A percentile compares a stretch with the other conserved stretches of the same genome.
Conservation (phyloP, 2,329 filamentous ascomycete genomes). For the Pyricularia grisea region DNA sequence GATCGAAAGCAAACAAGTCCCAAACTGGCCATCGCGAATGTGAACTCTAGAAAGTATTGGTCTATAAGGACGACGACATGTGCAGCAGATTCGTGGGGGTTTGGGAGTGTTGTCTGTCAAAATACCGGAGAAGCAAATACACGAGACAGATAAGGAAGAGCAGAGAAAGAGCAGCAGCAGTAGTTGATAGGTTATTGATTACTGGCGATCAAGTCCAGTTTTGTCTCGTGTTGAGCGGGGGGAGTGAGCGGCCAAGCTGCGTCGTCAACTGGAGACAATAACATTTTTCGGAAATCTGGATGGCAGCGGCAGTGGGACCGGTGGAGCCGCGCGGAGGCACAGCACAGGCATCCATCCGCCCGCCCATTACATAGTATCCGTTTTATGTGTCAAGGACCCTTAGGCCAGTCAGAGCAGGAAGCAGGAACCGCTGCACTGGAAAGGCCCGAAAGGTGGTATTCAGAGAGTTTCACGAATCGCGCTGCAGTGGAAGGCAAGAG, state of each 20-base stretch:
- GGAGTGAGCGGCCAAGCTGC: not conserved
- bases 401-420: not conserved
- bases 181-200: not conserved
- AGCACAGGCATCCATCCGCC: not conserved
- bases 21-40: not conserved
- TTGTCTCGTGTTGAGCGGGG: not conserved
- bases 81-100: not conserved
- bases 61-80: not conserved
- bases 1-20: not conserved
- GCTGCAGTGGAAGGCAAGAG: not conserved
- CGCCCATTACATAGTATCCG: too few relatives aligned
- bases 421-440: not conserved
- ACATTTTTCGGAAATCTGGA: not conserved
- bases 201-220: not conserved
- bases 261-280: not conserved
- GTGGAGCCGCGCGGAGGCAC: constrained; percentile 1
- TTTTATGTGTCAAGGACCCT: not conserved
- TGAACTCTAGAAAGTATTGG: not conserved
- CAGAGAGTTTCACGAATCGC: not conserved
- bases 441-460: not conserved
- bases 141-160: not conserved
- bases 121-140: not conserved
- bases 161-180: not conserved
- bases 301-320: not conserved
- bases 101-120: not conserved